phyloP scores from a whole-genome alignment of 345 rosid genomes.

The Euclidium syriacum region DNA sequence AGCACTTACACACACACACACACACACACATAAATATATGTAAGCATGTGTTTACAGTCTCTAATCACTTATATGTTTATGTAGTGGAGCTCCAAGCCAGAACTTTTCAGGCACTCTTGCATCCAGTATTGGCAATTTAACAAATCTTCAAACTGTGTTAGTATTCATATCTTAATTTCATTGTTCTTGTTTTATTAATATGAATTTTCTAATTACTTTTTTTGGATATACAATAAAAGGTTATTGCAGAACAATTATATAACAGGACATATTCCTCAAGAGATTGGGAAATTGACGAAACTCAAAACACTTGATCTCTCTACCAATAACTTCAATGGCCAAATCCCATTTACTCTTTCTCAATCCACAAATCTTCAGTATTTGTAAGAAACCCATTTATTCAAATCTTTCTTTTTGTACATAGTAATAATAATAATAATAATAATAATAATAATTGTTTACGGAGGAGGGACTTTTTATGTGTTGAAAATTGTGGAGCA shows the following conservation, averaged over 20 bases:
- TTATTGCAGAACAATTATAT: constrained; percentile 71
- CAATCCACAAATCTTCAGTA: constrained; percentile 53
- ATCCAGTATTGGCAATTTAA: constrained; percentile 69
- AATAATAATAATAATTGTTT: neutral
- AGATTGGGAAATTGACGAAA: constrained; percentile 66
- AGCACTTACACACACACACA: constrained; percentile 32
- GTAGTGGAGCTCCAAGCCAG: constrained; percentile 87
- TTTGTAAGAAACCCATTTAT: constrained; percentile 47
- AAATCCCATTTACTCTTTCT: constrained; percentile 59
- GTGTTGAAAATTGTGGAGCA: constrained; percentile 35
- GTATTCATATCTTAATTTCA: too few relatives aligned
- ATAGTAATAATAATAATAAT: neutral
- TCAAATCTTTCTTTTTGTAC: neutral
- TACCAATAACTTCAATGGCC: constrained; percentile 55
- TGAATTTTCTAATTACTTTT: neutral
- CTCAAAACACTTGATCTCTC: constrained; percentile 88
- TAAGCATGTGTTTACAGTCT: neutral
- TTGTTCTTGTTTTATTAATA: too few relatives aligned
- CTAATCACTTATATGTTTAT: constrained; percentile 5
- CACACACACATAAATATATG: neutral
- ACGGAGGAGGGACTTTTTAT: neutral
- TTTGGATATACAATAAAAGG: constrained; percentile 35
- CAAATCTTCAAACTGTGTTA: constrained; percentile 76
- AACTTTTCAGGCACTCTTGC: constrained; percentile 65
- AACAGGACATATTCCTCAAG: constrained; percentile 66